Percentiles rank a stretch among this genome's conserved stretches.
These are phyloP conservation scores for Trichosporon ovoides DNA, from an alignment of 1,284 basidiomycete species.

Conservation along the genomic window DNA sequence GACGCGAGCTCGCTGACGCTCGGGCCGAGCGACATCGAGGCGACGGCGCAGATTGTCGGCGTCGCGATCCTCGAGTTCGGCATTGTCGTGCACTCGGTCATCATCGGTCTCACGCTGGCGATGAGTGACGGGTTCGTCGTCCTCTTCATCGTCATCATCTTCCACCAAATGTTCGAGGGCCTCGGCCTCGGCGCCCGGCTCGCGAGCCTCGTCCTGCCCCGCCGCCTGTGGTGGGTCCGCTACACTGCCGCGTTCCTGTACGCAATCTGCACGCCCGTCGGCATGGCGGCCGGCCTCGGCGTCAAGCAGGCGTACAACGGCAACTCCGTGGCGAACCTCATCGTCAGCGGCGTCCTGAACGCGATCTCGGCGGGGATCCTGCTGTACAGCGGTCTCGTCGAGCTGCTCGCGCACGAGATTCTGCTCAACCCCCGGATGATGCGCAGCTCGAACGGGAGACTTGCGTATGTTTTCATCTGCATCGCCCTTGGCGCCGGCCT, in stretches of 20 bases:
- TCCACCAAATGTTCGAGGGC: slow-evolving; percentile 90
- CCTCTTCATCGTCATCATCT: slow-evolving; percentile 84
- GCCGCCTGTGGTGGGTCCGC: slow-evolving; percentile 59
- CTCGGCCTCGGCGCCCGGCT: slow-evolving; percentile 76
- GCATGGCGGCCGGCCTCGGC: slow-evolving; percentile 73
- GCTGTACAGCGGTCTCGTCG: slow-evolving; percentile 81
- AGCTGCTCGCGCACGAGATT: slow-evolving; percentile 90
- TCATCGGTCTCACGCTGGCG: slow-evolving; percentile 91
- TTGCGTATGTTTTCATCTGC: slow-evolving; percentile 64
- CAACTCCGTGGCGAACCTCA: slow-evolving; percentile 63
- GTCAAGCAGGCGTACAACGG: slow-evolving; percentile 78
- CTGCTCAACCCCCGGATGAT: slow-evolving; percentile 80
- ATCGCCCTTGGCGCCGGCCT: slow-evolving; percentile 72
- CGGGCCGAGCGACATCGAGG: slow-evolving; percentile 29
- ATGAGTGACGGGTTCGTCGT: slow-evolving; percentile 73
- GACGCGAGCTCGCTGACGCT: slow-evolving; percentile 21
- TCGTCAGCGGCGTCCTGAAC: slow-evolving; percentile 79
- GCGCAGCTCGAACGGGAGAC: slow-evolving; percentile 58
- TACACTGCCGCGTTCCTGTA: slow-evolving; percentile 63
- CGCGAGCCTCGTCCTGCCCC: slow-evolving; percentile 65
- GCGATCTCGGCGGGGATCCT: slow-evolving; percentile 81
- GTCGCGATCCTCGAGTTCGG: slow-evolving; percentile 62
- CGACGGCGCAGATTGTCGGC: slow-evolving; percentile 68
- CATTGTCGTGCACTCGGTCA: slow-evolving; percentile 75
- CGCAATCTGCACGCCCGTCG: slow-evolving; percentile 63